Evolutionary conservation across 768 basidiomycete genomes (phyloP).

Genomic region (Boletus sp.): DNA sequence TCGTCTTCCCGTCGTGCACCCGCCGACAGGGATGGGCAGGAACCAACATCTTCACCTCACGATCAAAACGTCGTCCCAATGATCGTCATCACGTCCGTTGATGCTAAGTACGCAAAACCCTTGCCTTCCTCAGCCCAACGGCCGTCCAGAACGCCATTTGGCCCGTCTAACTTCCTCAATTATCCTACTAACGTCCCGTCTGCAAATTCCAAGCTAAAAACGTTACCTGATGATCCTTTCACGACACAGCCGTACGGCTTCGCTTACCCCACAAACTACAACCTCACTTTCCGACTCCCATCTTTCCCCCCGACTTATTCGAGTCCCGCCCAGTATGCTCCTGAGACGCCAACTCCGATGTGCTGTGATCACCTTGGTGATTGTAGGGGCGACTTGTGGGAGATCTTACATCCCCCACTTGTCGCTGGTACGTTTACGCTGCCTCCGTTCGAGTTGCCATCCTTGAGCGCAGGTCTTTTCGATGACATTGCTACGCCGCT

Average conservation of each 20-base stretch:
- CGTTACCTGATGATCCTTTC: constrained; percentile 17
- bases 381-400: constrained; percentile 25
- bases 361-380: constrained; percentile 23
- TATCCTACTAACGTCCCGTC: neutral
- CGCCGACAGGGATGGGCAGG: neutral
- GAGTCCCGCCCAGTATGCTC: neutral
- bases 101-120: constrained; percentile 23
- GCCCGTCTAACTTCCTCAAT: constrained; percentile 10
- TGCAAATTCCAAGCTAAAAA: neutral
- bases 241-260: neutral
- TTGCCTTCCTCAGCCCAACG: constrained; percentile 14
- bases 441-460: constrained; percentile 26
- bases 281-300: constrained; percentile 16
- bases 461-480: constrained; percentile 17
- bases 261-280: neutral
- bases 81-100: constrained; percentile 28
- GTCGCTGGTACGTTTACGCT: constrained; percentile 15
- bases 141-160: constrained; percentile 13
- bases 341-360: constrained; percentile 30
- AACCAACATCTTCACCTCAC: neutral
- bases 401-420: constrained; percentile 25
- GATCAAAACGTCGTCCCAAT: constrained; percentile 14
- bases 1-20: neutral
- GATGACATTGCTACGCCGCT: neutral
- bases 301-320: constrained; percentile 1